Evolutionary conservation across 2,329 filamentous ascomycete genomes (phyloP).

Genomic region (Trichoderma koningii): DNA sequence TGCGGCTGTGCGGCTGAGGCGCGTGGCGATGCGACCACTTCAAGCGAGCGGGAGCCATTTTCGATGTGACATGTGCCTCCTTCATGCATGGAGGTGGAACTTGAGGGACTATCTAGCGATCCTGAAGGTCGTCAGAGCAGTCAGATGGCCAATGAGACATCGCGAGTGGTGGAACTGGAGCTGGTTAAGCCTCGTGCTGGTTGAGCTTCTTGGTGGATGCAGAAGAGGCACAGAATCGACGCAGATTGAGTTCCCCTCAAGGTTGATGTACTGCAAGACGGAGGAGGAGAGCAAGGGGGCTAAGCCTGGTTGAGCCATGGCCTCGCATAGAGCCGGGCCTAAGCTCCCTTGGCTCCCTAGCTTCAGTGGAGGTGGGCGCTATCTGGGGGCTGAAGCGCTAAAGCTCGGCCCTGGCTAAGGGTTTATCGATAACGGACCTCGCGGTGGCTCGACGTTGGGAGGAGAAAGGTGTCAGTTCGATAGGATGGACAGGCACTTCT

Average conservation of each 20-base stretch:
- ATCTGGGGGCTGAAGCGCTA: not conserved
- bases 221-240: not conserved
- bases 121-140: not conserved
- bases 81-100: too few species aligned
- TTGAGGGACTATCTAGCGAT: not conserved
- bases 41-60: too few species aligned
- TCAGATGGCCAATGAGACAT: not conserved
- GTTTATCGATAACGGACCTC: not conserved
- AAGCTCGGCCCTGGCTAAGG: not conserved
- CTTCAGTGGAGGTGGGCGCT: not conserved
- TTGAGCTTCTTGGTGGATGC: not conserved
- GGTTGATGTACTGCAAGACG: not conserved
- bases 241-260: constrained; percentile 1
- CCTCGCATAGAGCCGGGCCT: constrained; percentile 9
- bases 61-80: too few species aligned
- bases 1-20: constrained; percentile 14
- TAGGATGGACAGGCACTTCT: too few species aligned
- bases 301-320: not conserved
- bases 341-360: not conserved
- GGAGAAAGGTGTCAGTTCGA: too few species aligned
- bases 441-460: too few species aligned
- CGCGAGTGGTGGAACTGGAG: not conserved
- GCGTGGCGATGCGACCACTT: not conserved
- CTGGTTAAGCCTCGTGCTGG: not conserved
- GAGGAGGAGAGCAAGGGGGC: not conserved